These are phyloP conservation scores for Conoideocrella luteorostrata DNA, from an alignment of 2,329 filamentous ascomycete genomes.

Conservation along the genomic window DNA sequence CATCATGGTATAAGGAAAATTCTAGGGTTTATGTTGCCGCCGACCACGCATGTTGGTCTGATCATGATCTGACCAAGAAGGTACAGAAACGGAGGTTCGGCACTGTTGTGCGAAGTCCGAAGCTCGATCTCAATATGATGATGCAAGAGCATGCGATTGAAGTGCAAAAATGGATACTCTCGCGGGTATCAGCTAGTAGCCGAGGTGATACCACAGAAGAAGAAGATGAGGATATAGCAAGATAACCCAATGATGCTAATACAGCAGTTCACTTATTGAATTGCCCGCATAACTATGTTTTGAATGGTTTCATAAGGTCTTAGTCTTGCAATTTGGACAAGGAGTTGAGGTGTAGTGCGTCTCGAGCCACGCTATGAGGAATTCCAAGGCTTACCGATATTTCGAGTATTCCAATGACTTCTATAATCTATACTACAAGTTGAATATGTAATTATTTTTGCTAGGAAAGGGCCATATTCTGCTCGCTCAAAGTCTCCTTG, in stretches of 20 bases:
- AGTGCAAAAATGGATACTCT: conserved; percentile 44
- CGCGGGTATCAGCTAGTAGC: conserved; percentile 26
- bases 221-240: conserved; percentile 24
- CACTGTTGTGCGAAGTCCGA: conserved; percentile 45
- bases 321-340: background rate
- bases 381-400: background rate
- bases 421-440: no score
- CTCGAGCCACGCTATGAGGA: background rate
- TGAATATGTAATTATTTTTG: no score
- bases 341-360: conserved; percentile 1
- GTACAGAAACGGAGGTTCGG: conserved; percentile 56
- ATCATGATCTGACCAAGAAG: conserved; percentile 52
- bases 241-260: no score
- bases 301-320: background rate
- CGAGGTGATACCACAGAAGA: conserved; percentile 44
- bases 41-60: conserved; percentile 70
- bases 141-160: conserved; percentile 49
- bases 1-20: conserved; percentile 76
- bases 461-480: no score
- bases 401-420: background rate
- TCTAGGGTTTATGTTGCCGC: conserved; percentile 72
- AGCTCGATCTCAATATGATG: conserved; percentile 46
- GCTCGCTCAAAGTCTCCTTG: no score
- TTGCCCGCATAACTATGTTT: no score
- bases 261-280: no score